A percentile compares a stretch with the other conserved stretches of the same genome.
Conservation (phyloP, 2,329 filamentous ascomycete genomes). For the Fusarium devonianum region DNA sequence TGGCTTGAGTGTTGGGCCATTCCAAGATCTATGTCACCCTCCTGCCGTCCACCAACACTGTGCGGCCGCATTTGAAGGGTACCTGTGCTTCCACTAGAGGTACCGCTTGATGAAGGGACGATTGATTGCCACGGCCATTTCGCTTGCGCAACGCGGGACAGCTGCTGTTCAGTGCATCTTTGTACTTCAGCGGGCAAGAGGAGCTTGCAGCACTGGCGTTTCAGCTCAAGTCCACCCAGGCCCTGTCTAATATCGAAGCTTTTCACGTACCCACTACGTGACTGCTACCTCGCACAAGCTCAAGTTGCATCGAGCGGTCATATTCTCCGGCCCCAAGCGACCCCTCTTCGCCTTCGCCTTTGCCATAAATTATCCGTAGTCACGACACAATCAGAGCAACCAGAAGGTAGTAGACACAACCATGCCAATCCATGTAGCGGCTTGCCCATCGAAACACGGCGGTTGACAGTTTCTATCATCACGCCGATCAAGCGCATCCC, state of each 20-base stretch:
- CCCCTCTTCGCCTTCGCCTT: too few relatives aligned
- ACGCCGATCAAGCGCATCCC: constrained; percentile 6
- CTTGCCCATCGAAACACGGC: too few relatives aligned
- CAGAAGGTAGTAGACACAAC: too few relatives aligned
- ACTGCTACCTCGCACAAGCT: neutral
- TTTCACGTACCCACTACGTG: neutral
- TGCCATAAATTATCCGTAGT: too few relatives aligned
- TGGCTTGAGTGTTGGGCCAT: neutral
- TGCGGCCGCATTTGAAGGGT: too few relatives aligned
- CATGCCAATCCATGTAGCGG: too few relatives aligned
- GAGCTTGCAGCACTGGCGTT: constrained; percentile 13
- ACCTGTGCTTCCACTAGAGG: too few relatives aligned
- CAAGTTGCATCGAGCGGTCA: constrained; percentile 16
- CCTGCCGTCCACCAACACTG: neutral
- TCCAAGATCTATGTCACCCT: neutral
- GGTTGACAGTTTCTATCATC: too few relatives aligned
- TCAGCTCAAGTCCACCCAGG: constrained; percentile 17
- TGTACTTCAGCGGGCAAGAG: neutral
- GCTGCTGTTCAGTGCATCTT: neutral
- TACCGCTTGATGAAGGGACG: neutral
- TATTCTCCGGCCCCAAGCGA: constrained; percentile 19
- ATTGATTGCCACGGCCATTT: neutral
- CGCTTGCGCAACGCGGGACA: too few relatives aligned
- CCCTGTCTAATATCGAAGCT: constrained; percentile 11
- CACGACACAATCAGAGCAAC: too few relatives aligned